These are phyloP conservation scores for Nasturtium officinale DNA, from an alignment of 345 rosid genomes.

Conservation along the genomic window DNA sequence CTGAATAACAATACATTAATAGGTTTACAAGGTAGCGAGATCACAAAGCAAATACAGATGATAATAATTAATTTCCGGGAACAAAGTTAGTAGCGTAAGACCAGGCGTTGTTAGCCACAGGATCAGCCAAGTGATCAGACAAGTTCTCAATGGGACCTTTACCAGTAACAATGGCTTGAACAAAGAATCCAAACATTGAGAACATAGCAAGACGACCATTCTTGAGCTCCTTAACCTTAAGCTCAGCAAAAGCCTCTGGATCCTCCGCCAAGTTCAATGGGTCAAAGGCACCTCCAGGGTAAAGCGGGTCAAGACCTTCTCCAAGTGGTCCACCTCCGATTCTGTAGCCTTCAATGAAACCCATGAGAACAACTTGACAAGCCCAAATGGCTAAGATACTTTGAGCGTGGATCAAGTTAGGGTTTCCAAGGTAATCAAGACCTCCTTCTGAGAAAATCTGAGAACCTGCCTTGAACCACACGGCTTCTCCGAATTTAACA, in stretches of 20 bases:
- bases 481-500: slow-evolving; percentile 87
- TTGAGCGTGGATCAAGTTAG: slow-evolving; percentile 92
- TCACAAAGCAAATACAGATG: slow-evolving; percentile 10
- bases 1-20: slow-evolving; percentile 1
- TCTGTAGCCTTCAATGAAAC: slow-evolving; percentile 92
- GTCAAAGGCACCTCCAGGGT: slow-evolving; percentile 97
- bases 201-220: slow-evolving; percentile 93
- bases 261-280: slow-evolving; percentile 88
- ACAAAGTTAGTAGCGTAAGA: slow-evolving; percentile 97
- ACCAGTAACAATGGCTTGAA: slow-evolving; percentile 94
- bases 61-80: slow-evolving; percentile 71
- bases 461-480: slow-evolving; percentile 96
- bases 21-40: slow-evolving; percentile 23
- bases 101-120: slow-evolving; percentile 93
- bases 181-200: slow-evolving; percentile 95
- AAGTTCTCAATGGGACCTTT: slow-evolving; percentile 96
- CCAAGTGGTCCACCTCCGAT: slow-evolving; percentile 97
- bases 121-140: slow-evolving; percentile 85
- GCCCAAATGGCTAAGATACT: slow-evolving; percentile 99
- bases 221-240: slow-evolving; percentile 96
- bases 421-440: slow-evolving; percentile 94
- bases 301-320: slow-evolving; percentile 92
- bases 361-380: slow-evolving; percentile 90
- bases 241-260: slow-evolving; percentile 92
- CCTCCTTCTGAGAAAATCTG: slow-evolving; percentile 96